Evolutionary conservation across 139 green algal species (phyloP).

Genomic region (Chlamydomonas sp.): DNA sequence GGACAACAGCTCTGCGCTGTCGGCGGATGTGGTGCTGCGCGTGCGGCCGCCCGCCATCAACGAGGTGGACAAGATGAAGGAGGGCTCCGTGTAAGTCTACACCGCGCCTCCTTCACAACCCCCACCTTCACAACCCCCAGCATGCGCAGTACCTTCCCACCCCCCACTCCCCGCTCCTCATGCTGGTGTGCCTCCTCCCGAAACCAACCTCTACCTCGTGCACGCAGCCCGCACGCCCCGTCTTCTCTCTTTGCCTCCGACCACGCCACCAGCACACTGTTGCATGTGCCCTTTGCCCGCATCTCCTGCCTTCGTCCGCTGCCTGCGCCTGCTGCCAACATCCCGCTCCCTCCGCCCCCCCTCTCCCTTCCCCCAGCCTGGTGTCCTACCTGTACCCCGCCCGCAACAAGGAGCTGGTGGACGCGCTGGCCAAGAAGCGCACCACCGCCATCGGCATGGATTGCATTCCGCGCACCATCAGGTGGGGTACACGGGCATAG

Average conservation of each 20-base stretch:
- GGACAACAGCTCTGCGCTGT: conserved; percentile 59
- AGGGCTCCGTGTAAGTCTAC: conserved; percentile 54
- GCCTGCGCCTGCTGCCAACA: too few relatives aligned
- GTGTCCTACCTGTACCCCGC: conserved; percentile 85
- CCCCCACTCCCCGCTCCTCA: not conserved
- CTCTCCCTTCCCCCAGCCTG: conserved; percentile 53
- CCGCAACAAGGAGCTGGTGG: conserved; percentile 82
- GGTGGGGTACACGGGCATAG: not conserved
- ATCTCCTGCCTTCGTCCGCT: not conserved
- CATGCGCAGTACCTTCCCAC: not conserved
- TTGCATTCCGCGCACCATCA: conserved; percentile 87
- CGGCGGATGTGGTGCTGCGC: conserved; percentile 75
- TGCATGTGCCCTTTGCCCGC: not conserved
- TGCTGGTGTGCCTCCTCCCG: too few relatives aligned
- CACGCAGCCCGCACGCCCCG: too few relatives aligned
- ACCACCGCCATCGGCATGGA: conserved; percentile 89
- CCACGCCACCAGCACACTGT: not conserved
- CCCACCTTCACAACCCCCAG: too few relatives aligned
- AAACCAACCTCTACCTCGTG: too few relatives aligned
- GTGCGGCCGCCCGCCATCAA: conserved; percentile 64
- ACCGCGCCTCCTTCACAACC: too few relatives aligned
- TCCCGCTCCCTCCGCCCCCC: not conserved
- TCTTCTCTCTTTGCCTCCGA: too few relatives aligned
- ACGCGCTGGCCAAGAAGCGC: conserved; percentile 66
- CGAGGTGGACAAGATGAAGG: conserved; percentile 73